Evolutionary conservation across 2,329 filamentous ascomycete genomes (phyloP), one percentile per base, ranked within the genome.

Genomic region (Sporothrix schenckii): DNA sequence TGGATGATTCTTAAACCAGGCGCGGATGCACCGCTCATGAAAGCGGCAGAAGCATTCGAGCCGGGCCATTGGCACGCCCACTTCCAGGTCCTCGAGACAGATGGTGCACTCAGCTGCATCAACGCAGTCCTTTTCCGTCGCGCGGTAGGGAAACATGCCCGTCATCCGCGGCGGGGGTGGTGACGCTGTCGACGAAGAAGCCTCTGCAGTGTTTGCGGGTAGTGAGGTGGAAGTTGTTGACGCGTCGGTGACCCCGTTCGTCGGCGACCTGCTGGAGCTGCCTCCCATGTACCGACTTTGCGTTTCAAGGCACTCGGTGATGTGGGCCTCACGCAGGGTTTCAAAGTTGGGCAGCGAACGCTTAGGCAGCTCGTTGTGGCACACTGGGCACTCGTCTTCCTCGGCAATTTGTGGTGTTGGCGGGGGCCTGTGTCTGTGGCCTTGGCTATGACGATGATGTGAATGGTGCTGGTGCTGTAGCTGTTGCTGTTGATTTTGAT

Each of bases 321-420:
- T 88, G 74, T 91, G 88, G 41, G 81, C 78, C 75, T 88, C 87
- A 44, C 88, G 84, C 14, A 86, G 80, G 3, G 78, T 74, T 75
- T 89, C 87, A 70, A 81, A 87, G 72, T 88, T 83, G 1, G 83
- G 78, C 2, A 89, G 80, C 4, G 77, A 78, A 21, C 83, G 81
- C 1, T 87, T 85, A 0, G 91, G 91, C 3, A 93, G 83, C 79
- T 93, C 90, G 50, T 83, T 80, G 76, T 92, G 91, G 75, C 92
- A 94, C 58, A 94, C 86, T 0, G 91, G 91, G 72, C 92, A 94
- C 75, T 92, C 90, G 76, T 94, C 91, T 76, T 93, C 91, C 77
- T 94, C 92, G 6, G 84, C 82, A 75, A 86, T 83, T 70, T 85
- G 66, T 5, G 52, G 70, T 27, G 52, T 66, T n/a, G 24, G 60